These are phyloP conservation scores for Phlebiopsis flavidoalba DNA, from an alignment of 768 basidiomycete species.

Conservation along the genomic window DNA sequence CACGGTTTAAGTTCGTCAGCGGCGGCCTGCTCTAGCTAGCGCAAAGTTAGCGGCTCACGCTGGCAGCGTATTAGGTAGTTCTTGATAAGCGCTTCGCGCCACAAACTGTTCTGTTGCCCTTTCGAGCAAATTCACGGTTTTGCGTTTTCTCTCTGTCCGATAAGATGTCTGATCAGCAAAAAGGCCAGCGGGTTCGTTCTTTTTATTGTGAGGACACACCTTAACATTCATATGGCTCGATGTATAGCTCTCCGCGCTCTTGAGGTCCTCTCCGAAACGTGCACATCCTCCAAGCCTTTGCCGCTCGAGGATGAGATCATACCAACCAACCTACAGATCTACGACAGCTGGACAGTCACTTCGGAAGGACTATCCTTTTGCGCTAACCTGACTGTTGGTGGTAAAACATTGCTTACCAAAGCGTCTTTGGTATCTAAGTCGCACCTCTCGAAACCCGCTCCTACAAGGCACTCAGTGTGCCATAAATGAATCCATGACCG, in stretches of 20 bases:
- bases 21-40: too few species aligned
- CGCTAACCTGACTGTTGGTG: constrained; percentile 24
- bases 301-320: constrained; percentile 12
- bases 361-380: constrained; percentile 22
- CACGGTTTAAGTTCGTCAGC: too few species aligned
- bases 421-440: constrained; percentile 20
- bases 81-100: constrained; percentile 2
- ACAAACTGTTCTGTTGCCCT: background rate
- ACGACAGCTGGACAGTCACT: constrained; percentile 15
- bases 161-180: constrained; percentile 9
- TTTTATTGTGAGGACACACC: background rate
- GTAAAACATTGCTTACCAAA: constrained; percentile 23
- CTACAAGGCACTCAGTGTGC: too few species aligned
- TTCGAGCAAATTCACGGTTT: background rate
- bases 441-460: constrained; percentile 20
- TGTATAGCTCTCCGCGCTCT: constrained; percentile 15
- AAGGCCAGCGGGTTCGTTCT: constrained; percentile 11
- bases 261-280: constrained; percentile 14
- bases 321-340: constrained; percentile 4
- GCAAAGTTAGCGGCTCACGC: too few species aligned
- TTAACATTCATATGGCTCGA: background rate
- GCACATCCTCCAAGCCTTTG: constrained; percentile 14
- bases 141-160: background rate
- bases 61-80: background rate
- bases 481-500: too few species aligned